phyloP scores from a whole-genome alignment of 2,329 filamentous ascomycete genomes.

The Lasiodiplodia sp. region DNA sequence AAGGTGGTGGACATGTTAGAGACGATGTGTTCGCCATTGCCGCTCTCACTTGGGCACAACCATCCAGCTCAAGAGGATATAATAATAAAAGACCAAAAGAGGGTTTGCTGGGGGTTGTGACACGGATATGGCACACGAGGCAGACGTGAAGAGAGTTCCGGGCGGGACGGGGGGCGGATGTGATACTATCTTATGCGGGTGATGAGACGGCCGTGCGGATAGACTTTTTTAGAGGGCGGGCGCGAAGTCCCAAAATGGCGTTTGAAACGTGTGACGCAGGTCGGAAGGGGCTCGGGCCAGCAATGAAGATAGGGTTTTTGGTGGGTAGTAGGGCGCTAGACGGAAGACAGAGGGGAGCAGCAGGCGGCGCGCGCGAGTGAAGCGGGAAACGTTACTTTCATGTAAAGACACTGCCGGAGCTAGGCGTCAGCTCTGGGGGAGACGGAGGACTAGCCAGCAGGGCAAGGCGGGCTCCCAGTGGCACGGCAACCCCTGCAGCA shows the following conservation, averaged over 20 bases:
- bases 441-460: conserved; percentile 24
- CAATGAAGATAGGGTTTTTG: conserved; percentile 2
- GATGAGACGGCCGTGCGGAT: conserved; percentile 38
- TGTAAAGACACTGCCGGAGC: conserved; percentile 12
- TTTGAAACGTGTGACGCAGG: conserved; percentile 25
- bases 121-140: conserved; percentile 21
- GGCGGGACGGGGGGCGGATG: conserved; percentile 32
- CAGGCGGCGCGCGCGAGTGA: background rate
- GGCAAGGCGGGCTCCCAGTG: conserved; percentile 17
- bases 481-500: conserved; percentile 26
- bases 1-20: conserved; percentile 69
- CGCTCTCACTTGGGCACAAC: conserved; percentile 20
- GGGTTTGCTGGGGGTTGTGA: conserved; percentile 3
- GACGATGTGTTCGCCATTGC: conserved; percentile 43
- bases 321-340: background rate
- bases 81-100: conserved; percentile 4
- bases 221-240: background rate
- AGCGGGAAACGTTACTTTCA: conserved; percentile 15
- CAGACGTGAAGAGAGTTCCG: conserved; percentile 21
- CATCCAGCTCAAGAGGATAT: conserved; percentile 13
- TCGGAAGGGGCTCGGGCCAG: conserved; percentile 8
- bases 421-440: conserved; percentile 28
- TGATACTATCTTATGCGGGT: conserved; percentile 36
- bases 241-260: conserved; percentile 7
- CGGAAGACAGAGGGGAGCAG: background rate